phyloP scores from a whole-genome alignment of 176 grass and related monocot genomes.

The Carex pumila region DNA sequence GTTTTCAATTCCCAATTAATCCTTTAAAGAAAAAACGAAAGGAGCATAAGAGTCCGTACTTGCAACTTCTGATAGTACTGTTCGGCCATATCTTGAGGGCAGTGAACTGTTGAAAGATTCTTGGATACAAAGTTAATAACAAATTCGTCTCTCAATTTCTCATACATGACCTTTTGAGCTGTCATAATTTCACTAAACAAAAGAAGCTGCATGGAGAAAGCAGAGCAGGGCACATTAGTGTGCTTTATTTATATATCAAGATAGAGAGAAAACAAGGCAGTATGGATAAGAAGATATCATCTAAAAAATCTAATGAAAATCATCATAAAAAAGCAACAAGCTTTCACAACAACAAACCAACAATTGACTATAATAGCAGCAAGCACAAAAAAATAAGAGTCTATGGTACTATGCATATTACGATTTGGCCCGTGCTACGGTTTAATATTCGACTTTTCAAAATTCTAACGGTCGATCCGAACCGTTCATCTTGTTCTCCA shows the following conservation, averaged over 20 bases:
- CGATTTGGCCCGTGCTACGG: too few relatives aligned
- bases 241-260: neutral
- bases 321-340: neutral
- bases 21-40: neutral
- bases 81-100: constrained; percentile 73
- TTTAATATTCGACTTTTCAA: too few relatives aligned
- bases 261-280: neutral
- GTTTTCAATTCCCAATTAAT: neutral
- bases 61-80: constrained; percentile 87
- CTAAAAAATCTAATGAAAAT: neutral
- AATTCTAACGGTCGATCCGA: too few relatives aligned
- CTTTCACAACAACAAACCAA: neutral
- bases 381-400: neutral
- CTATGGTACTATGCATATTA: too few relatives aligned
- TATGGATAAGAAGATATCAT: neutral
- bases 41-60: constrained; percentile 20
- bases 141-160: constrained; percentile 80
- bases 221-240: constrained; percentile 15
- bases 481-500: too few relatives aligned
- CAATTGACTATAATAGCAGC: neutral
- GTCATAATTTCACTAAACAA: constrained; percentile 92
- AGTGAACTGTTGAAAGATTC: constrained; percentile 56
- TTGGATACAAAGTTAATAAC: constrained; percentile 64
- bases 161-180: constrained; percentile 96
- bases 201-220: constrained; percentile 46